phyloP scores from a whole-genome alignment of 2,329 filamentous ascomycete species.

The Monilinia aucupariae region DNA sequence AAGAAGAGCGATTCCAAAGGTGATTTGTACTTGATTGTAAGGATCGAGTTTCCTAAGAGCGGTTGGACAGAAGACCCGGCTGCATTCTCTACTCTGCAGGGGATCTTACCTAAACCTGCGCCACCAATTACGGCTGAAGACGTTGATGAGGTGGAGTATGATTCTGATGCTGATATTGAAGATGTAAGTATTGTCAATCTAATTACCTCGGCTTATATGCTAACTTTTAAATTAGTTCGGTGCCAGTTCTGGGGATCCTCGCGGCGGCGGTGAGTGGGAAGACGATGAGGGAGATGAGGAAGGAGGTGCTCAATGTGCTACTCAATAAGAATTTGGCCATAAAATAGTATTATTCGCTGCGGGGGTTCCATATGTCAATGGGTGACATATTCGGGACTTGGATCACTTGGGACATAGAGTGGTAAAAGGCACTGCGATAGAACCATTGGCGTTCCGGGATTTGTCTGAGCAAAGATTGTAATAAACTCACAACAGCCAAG shows the following conservation, averaged over 20 bases:
- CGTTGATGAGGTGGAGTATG: slow-evolving; percentile 82
- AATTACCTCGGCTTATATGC: slow-evolving; percentile 18
- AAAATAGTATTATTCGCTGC: not conserved
- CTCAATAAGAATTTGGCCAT: slow-evolving; percentile 29
- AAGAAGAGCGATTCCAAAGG: slow-evolving; percentile 81
- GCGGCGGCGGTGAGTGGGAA: slow-evolving; percentile 61
- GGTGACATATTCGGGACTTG: not conserved
- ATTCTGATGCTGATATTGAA: slow-evolving; percentile 77
- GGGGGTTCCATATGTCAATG: not conserved
- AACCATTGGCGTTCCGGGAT: slow-evolving; percentile 1
- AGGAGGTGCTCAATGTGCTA: slow-evolving; percentile 57
- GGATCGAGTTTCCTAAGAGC: slow-evolving; percentile 83
- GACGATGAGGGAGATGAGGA: slow-evolving; percentile 62
- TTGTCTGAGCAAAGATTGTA: not conserved
- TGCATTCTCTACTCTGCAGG: slow-evolving; percentile 63
- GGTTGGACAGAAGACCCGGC: slow-evolving; percentile 74
- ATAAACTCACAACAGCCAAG: slow-evolving; percentile 2
- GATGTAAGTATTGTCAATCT: slow-evolving; percentile 47
- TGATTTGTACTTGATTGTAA: slow-evolving; percentile 80
- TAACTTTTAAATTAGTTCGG: slow-evolving; percentile 54
- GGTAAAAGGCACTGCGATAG: slow-evolving; percentile 6
- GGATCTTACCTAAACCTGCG: slow-evolving; percentile 63
- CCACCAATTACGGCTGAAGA: slow-evolving; percentile 57
- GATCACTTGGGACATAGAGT: slow-evolving; percentile 8
- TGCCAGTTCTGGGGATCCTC: slow-evolving; percentile 62